phyloP scores from a whole-genome alignment of 768 basidiomycete genomes.

The Porphyrellus cyaneotinctus region DNA sequence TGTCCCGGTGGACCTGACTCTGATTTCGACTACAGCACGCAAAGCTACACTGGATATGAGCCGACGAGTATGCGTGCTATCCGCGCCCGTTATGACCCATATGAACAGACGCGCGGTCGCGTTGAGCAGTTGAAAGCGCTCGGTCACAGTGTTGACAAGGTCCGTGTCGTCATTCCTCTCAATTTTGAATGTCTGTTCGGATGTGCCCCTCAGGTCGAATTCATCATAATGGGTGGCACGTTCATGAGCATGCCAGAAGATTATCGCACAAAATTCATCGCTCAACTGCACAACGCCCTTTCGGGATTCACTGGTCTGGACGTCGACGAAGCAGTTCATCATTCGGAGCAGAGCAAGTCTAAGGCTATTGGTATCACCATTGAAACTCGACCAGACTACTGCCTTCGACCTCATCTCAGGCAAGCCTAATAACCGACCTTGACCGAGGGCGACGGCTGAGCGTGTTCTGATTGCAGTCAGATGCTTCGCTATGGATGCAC shows the following conservation, averaged over 20 bases:
- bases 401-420: slow-evolving; percentile 94
- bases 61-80: slow-evolving; percentile 99
- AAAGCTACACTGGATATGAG: slow-evolving; percentile 92
- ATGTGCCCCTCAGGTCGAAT: slow-evolving; percentile 57
- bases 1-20: slow-evolving; percentile 99
- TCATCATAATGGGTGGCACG: slow-evolving; percentile 97
- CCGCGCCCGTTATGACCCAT: slow-evolving; percentile 92
- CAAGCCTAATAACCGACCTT: slow-evolving; percentile 23
- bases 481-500: slow-evolving; percentile 99
- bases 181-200: neutral
- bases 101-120: slow-evolving; percentile 92
- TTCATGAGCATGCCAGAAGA: slow-evolving; percentile 99
- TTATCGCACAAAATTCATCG: slow-evolving; percentile 89
- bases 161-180: slow-evolving; percentile 28
- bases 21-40: slow-evolving; percentile 99
- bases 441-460: neutral
- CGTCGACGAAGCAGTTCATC: slow-evolving; percentile 95
- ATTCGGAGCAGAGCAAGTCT: slow-evolving; percentile 95
- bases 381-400: slow-evolving; percentile 98
- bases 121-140: slow-evolving; percentile 93
- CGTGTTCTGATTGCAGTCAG: slow-evolving; percentile 54
- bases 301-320: slow-evolving; percentile 92
- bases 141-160: slow-evolving; percentile 98
- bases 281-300: slow-evolving; percentile 94
- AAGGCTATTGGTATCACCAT: slow-evolving; percentile 99